Evolutionary conservation across 257 asterid species (phyloP).

Genomic region (Salvia rosmarinus): DNA sequence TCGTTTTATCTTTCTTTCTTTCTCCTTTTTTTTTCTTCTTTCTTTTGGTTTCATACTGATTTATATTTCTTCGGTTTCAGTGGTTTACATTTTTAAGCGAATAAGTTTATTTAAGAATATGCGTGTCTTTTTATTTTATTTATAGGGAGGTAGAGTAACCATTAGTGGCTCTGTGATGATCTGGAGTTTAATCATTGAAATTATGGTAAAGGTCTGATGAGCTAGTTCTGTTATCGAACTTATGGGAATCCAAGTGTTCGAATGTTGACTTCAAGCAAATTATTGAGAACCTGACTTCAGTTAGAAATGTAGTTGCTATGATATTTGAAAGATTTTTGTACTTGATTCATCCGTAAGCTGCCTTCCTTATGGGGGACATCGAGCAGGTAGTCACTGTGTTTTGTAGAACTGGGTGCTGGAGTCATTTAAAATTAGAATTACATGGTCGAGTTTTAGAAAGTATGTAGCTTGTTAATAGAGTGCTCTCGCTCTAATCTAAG

Average conservation of each 20-base stretch:
- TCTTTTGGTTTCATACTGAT: neutral
- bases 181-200: constrained; percentile 25
- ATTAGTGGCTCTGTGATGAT: neutral
- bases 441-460: constrained; percentile 4
- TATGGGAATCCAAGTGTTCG: neutral
- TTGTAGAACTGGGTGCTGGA: neutral
- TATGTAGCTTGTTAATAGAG: neutral
- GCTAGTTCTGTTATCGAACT: constrained; percentile 2
- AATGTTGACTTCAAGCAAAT: constrained; percentile 3
- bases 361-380: neutral
- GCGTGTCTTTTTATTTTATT: neutral
- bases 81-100: neutral
- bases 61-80: neutral
- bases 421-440: neutral
- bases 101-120: neutral
- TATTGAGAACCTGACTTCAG: constrained; percentile 5
- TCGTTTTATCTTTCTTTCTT: neutral
- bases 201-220: neutral
- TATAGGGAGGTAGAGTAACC: neutral
- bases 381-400: constrained; percentile 9
- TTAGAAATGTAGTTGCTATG: neutral
- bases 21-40: too few species aligned
- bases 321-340: neutral
- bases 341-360: neutral
- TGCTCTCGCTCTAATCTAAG: constrained; percentile 1